These are phyloP conservation scores for Aspergillus fijiensis DNA, from an alignment of 2,329 filamentous ascomycete species.

Conservation along the genomic window DNA sequence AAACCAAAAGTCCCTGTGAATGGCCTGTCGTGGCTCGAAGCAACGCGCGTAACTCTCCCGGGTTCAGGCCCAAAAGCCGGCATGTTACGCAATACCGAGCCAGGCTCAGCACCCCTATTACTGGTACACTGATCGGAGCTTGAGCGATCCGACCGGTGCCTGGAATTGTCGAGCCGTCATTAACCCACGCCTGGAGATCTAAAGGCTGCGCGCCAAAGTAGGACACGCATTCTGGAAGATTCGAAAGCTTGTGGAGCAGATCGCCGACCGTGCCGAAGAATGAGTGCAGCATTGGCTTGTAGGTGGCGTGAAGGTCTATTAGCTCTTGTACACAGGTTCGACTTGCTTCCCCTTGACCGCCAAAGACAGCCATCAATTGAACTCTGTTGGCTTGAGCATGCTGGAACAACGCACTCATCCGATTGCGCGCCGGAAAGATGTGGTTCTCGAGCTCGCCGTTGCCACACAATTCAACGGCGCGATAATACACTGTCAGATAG, in stretches of 20 bases:
- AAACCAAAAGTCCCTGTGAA: constrained; percentile 41
- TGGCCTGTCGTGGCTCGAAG: constrained; percentile 36
- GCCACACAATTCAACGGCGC: constrained; percentile 7
- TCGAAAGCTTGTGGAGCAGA: constrained; percentile 12
- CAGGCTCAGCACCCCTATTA: constrained; percentile 39
- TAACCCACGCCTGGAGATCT: constrained; percentile 20
- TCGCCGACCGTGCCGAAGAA: constrained; percentile 12
- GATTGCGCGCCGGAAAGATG: too few relatives aligned
- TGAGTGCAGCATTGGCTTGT: constrained; percentile 15
- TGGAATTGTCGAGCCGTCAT: constrained; percentile 27
- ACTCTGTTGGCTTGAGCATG: constrained; percentile 13
- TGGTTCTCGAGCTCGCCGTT: not conserved
- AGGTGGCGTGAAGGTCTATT: constrained; percentile 15
- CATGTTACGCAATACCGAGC: constrained; percentile 32
- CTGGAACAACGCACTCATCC: constrained; percentile 13
- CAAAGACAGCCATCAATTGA: constrained; percentile 19
- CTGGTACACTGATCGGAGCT: constrained; percentile 41
- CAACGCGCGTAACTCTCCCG: constrained; percentile 29
- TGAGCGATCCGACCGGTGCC: constrained; percentile 34
- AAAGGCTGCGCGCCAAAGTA: constrained; percentile 13
- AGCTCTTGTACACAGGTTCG: constrained; percentile 20
- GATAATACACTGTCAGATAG: constrained; percentile 17
- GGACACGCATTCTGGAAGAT: constrained; percentile 1
- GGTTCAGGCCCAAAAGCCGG: constrained; percentile 27
- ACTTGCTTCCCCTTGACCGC: constrained; percentile 21